phyloP scores from a whole-genome alignment of 768 basidiomycete genomes.

The Boletus rubropictus region DNA sequence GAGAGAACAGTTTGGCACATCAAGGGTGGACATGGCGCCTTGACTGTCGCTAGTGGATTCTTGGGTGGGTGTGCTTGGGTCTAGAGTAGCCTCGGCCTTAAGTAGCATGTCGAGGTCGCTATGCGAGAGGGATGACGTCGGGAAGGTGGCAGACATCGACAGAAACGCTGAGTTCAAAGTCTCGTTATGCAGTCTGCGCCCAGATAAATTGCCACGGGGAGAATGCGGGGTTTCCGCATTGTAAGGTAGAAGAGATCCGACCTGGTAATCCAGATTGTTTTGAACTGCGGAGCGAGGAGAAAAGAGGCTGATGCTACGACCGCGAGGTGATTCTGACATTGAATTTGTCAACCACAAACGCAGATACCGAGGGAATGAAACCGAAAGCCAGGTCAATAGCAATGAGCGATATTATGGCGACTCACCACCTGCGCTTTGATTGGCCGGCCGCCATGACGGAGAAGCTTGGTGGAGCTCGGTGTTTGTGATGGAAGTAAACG shows the following conservation, averaged over 20 bases:
- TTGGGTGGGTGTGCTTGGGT: slow-evolving; percentile 12
- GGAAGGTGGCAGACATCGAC: slow-evolving; percentile 20
- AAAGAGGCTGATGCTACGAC: slow-evolving; percentile 31
- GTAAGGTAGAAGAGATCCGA: slow-evolving; percentile 21
- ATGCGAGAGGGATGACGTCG: slow-evolving; percentile 31
- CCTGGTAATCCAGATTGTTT: slow-evolving; percentile 14
- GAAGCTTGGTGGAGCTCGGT: slow-evolving; percentile 28
- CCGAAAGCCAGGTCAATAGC: slow-evolving; percentile 14
- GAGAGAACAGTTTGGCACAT: slow-evolving; percentile 21
- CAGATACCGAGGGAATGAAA: slow-evolving; percentile 17
- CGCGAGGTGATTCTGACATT: slow-evolving; percentile 26
- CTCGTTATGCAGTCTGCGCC: slow-evolving; percentile 22
- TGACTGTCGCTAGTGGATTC: slow-evolving; percentile 16
- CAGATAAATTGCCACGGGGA: slow-evolving; percentile 23
- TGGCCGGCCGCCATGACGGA: slow-evolving; percentile 19
- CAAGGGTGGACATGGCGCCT: slow-evolving; percentile 22
- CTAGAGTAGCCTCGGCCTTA: slow-evolving; percentile 26
- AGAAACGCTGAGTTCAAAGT: slow-evolving; percentile 20
- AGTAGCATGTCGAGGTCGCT: slow-evolving; percentile 30
- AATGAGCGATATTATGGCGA: slow-evolving; percentile 14
- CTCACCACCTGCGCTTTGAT: slow-evolving; percentile 29
- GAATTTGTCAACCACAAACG: slow-evolving; percentile 16
- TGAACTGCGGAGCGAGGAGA: slow-evolving; percentile 28
- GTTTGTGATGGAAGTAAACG: slow-evolving; percentile 30
- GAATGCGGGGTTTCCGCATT: slow-evolving; percentile 31